Conservation (phyloP, 1,139 yeast species). For the Suhomyces taliae region DNA sequence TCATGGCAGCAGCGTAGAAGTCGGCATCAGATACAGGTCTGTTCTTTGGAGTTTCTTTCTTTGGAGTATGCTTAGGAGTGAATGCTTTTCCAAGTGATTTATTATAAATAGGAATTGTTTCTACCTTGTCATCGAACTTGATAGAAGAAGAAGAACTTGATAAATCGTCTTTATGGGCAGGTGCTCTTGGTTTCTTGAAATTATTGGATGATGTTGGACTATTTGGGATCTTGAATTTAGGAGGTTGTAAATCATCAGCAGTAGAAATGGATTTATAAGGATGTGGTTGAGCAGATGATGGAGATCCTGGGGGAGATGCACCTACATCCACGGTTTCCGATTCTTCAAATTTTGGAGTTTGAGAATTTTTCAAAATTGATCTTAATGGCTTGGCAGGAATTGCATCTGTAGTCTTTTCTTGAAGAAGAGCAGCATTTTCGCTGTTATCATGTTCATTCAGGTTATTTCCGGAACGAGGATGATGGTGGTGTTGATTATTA, state of each 20-base stretch:
- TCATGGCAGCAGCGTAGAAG: constrained; percentile 40
- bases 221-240: constrained; percentile 3
- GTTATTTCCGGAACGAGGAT: neutral
- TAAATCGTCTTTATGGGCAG: constrained; percentile 1
- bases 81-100: constrained; percentile 5
- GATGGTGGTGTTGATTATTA: neutral
- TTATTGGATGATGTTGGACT: constrained; percentile 4
- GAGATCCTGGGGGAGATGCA: neutral
- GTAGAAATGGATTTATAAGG: constrained; percentile 13
- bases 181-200: neutral
- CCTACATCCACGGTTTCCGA: constrained; percentile 14
- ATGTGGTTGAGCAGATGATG: constrained; percentile 4
- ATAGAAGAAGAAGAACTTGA: constrained; percentile 30
- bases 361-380: constrained; percentile 36
- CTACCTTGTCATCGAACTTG: constrained; percentile 40
- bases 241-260: constrained; percentile 1
- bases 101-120: constrained; percentile 35
- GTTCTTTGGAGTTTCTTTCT: constrained; percentile 4
- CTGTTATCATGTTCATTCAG: neutral
- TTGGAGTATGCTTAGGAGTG: constrained; percentile 1
- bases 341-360: constrained; percentile 14
- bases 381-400: constrained; percentile 25
- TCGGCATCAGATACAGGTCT: constrained; percentile 13
- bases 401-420: constrained; percentile 1
- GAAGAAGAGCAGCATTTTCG: constrained; percentile 9